Base-by-base conservation (phyloP, 139 green algal genomes). In the Ulvella scutata region DNA sequence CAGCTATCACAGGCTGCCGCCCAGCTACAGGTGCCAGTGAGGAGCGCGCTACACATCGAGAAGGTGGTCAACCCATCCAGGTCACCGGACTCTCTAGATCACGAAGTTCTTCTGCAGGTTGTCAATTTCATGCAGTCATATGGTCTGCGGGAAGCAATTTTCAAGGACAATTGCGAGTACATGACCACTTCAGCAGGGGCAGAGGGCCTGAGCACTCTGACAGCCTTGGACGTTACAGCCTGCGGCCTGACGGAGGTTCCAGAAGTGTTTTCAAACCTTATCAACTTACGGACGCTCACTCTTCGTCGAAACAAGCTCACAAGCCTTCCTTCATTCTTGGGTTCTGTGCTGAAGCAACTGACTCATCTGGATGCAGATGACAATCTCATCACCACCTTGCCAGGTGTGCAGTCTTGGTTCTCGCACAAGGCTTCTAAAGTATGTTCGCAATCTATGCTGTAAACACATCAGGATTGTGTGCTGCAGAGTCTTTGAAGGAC, bases 101-200 rank as follows among this genome's bases (percentile, higher is more conserved):
- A 67, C 33, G 51, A 67, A 29, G 51, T 67, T 26, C 9, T 67
- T 6, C 51, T 67, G 51, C 51, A 29, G n/a, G 33, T 67, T 23
- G 13, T 67, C n/a, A 26, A 26, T 6, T 13, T 67, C 6, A n/a
- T 67, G 13, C 51, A 26, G 31, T n/a, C 51, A 26, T 26, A 67
- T 26, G 51, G 33, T 9, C 20, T 67, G 51, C 51, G 33, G 20
- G 51, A 67, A 6, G n/a, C 33, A 9, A n/a, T 67, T n/a, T 67
- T 67, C 51, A 26, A 67, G 13, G 51, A 67, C n/a, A n/a, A 67
- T n/a, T 67, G 51, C 51, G 33, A 67, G 51, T 67, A 67, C 51
- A n/a, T 67, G 17, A 26, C 31, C n/a, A 10, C n/a, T 26, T 29
- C 51, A 9, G 13, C 51, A 67, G 51, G 51, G 9, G 51, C 51